Evolutionary conservation across 208 protist genomes (phyloP).

Genomic region (Leishmania amazonensis): DNA sequence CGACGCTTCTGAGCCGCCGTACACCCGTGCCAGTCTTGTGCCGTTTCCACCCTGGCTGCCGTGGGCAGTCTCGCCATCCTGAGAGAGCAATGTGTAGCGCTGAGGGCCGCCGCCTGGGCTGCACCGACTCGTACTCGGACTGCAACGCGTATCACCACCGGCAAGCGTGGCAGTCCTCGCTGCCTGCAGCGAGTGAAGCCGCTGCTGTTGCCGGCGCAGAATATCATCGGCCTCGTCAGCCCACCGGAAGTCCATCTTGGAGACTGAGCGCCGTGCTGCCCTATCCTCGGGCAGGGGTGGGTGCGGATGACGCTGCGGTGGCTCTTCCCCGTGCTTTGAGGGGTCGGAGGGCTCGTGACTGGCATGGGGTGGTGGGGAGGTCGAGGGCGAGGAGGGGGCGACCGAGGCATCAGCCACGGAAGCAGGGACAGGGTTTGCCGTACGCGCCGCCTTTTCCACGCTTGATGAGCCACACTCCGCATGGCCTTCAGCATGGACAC

Average conservation of each 20-base stretch:
- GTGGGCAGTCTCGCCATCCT: slow-evolving; percentile 1
- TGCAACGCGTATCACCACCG: slow-evolving; percentile 3
- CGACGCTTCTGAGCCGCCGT: slow-evolving; percentile 2
- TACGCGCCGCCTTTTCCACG: not conserved
- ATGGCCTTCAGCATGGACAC: not conserved
- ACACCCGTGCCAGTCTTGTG: not conserved
- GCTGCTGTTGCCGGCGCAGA: slow-evolving; percentile 49
- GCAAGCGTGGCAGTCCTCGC: not conserved
- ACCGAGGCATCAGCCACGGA: not conserved
- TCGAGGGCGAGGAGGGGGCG: not conserved
- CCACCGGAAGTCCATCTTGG: slow-evolving; percentile 53
- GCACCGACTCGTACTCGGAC: slow-evolving; percentile 8
- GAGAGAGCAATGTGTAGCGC: not conserved
- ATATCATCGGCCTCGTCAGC: slow-evolving; percentile 37
- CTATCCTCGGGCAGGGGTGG: not conserved
- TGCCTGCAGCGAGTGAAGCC: slow-evolving; percentile 20
- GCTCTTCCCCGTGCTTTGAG: not conserved
- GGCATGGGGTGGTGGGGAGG: not conserved
- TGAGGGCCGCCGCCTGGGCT: slow-evolving; percentile 7
- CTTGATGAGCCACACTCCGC: not conserved
- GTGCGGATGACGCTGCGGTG: not conserved
- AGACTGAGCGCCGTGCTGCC: slow-evolving; percentile 23
- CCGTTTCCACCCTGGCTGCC: not conserved
- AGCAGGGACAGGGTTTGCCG: not conserved
- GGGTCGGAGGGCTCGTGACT: not conserved